Base-by-base conservation (phyloP, 2,329 filamentous ascomycete species). In the Cercospora sesami region DNA sequence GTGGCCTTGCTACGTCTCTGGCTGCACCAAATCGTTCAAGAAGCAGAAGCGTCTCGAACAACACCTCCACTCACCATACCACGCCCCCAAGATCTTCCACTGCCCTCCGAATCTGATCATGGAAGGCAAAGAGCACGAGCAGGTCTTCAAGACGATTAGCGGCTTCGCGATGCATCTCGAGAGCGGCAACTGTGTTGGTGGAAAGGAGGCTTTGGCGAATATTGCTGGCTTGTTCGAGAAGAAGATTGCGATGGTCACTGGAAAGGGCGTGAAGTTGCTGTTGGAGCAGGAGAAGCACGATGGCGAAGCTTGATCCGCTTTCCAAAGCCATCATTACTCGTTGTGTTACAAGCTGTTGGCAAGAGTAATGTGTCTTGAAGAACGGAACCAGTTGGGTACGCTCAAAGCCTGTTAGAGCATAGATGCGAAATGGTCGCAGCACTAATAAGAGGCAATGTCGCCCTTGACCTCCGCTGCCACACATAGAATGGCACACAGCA, bases 161-260 rank as follows among this genome's bases (percentile, higher is more conserved):
- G 70, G 70, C 1, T 66, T 73, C 9, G 66, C 62, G 4, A 66
- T 69, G 68, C 71, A 72, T 61, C 30, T 73, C 14, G 68, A 73
- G 62, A 48, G 16, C 16, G 67, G 66, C 5, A 57, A 68, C 42
- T 71, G 71, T 45, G 12, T 63, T 4, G 63, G 57, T 3, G 69
- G 67, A 12, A 58, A 66, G n/a, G 63, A 68, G 31, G 39, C 60
- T 6, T 12, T 69, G 33, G 26, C 31, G 2, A 5, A 31, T 14
- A 60, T 71, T 45, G 59, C 60, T 23, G 69, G 55, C 0, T 21
- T 69, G 31, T 30, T 69, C 21, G 65, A 71, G 55, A 63, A 45
- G 53, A 60, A 62, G 63, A 63, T 71, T n/a, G 30, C 60, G 31
- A 31, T 31, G 28, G 64, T 55, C 8, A 55, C 62, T n/a, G 66